phyloP scores from a whole-genome alignment of 805 yeast genomes.

The Peterozyma xylosa region DNA sequence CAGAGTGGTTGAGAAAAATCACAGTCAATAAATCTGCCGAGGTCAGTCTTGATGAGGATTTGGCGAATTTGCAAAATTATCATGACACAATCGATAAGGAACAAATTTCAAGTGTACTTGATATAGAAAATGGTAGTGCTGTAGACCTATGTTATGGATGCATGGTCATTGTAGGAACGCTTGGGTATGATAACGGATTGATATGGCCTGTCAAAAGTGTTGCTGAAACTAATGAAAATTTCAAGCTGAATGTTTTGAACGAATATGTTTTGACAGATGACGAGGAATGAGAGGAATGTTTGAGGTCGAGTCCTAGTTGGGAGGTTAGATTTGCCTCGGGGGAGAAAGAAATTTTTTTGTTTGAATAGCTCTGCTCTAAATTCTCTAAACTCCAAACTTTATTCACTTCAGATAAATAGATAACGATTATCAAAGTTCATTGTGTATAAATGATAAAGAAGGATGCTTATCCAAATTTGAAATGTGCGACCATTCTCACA shows the following conservation, averaged over 20 bases:
- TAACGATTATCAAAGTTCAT: no score
- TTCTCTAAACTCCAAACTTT: no score
- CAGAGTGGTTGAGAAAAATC: constrained; percentile 59
- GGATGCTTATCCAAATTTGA: no score
- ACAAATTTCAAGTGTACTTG: background rate
- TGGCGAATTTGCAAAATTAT: constrained; percentile 16
- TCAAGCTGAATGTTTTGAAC: constrained; percentile 15
- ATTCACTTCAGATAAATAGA: no score
- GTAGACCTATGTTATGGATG: constrained; percentile 73
- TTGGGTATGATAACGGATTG: constrained; percentile 18
- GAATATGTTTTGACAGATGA: constrained; percentile 19
- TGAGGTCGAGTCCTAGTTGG: no score
- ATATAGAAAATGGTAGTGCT: constrained; percentile 8
- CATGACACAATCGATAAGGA: constrained; percentile 10
- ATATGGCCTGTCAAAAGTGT: constrained; percentile 20
- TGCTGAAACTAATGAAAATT: constrained; percentile 9
- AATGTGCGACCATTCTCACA: no score
- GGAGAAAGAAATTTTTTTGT: no score
- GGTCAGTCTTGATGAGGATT: constrained; percentile 34
- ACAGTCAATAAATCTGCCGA: constrained; percentile 54
- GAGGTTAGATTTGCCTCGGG: background rate
- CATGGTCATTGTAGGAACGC: constrained; percentile 49
- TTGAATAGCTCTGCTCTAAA: no score
- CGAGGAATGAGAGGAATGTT: constrained; percentile 7
- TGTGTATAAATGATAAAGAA: no score